Conservation (phyloP, 1,284 basidiomycete species). For the Albatrellus sp. region DNA sequence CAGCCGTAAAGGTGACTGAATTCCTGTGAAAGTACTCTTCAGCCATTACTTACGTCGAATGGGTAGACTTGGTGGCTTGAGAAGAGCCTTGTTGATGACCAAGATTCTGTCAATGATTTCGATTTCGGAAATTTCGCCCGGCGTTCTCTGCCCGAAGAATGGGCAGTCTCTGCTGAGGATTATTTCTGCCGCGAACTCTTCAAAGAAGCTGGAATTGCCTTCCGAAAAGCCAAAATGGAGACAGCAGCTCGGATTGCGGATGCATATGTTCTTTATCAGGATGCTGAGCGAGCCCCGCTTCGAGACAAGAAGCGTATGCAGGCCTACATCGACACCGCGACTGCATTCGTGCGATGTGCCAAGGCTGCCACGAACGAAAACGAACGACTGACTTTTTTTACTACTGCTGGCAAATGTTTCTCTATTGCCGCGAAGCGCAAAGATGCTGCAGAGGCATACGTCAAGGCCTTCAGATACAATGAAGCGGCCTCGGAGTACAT, state of each 20-base stretch:
- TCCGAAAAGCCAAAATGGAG: constrained; percentile 33
- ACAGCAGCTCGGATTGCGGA: constrained; percentile 33
- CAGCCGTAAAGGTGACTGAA: constrained; percentile 41
- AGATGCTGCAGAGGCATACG: constrained; percentile 34
- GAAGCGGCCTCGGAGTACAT: constrained; percentile 34
- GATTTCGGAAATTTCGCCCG: constrained; percentile 35
- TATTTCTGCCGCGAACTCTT: constrained; percentile 46
- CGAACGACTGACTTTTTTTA: constrained; percentile 14
- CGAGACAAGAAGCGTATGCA: constrained; percentile 14
- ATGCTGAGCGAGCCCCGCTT: constrained; percentile 18
- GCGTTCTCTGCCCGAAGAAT: constrained; percentile 36
- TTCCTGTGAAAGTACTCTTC: constrained; percentile 25
- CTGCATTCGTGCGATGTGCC: constrained; percentile 27
- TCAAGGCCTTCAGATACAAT: constrained; percentile 30
- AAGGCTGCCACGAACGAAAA: background rate
- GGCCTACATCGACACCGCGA: constrained; percentile 35
- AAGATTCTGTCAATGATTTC: constrained; percentile 9
- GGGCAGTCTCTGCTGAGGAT: constrained; percentile 35
- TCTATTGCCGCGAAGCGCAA: constrained; percentile 17
- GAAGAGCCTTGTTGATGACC: constrained; percentile 2
- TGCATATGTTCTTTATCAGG: constrained; percentile 33
- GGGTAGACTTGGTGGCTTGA: constrained; percentile 28
- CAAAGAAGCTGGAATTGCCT: constrained; percentile 48
- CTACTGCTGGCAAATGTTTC: constrained; percentile 6
- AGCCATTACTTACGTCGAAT: constrained; percentile 22